Conservation (phyloP, 2,329 filamentous ascomycete genomes). For the Pezicula neosporulosa region DNA sequence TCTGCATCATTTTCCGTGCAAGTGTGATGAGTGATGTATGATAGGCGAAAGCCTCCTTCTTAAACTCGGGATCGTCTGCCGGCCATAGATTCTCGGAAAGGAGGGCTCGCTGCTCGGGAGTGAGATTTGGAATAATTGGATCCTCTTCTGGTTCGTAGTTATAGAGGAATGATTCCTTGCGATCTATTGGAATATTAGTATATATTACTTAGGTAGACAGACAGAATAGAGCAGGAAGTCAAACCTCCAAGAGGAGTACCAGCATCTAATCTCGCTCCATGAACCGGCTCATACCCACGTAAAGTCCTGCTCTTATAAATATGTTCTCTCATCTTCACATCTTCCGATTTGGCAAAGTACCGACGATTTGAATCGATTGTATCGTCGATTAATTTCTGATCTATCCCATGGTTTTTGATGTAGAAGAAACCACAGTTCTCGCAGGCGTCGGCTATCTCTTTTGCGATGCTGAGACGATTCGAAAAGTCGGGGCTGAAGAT, state of each 20-base stretch:
- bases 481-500: slow-evolving; percentile 29
- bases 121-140: slow-evolving; percentile 3
- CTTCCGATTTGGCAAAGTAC: slow-evolving; percentile 20
- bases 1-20: slow-evolving; percentile 39
- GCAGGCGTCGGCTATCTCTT: slow-evolving; percentile 31
- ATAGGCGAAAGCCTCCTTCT: slow-evolving; percentile 31
- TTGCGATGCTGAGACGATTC: slow-evolving; percentile 30
- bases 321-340: slow-evolving; percentile 32
- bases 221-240: slow-evolving; percentile 26
- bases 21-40: slow-evolving; percentile 32
- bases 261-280: background rate
- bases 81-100: slow-evolving; percentile 26
- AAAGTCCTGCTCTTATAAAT: slow-evolving; percentile 31
- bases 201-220: background rate
- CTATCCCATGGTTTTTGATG: slow-evolving; percentile 30
- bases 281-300: background rate
- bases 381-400: background rate
- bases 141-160: slow-evolving; percentile 12
- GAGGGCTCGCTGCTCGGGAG: slow-evolving; percentile 6
- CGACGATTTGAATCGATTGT: background rate
- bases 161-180: slow-evolving; percentile 13
- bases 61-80: slow-evolving; percentile 30
- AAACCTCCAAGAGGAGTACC: slow-evolving; percentile 34
- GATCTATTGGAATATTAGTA: background rate
- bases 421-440: slow-evolving; percentile 39